Evolutionary conservation across 441 rosid species (phyloP).

Genomic region (Corymbia calophylla): DNA sequence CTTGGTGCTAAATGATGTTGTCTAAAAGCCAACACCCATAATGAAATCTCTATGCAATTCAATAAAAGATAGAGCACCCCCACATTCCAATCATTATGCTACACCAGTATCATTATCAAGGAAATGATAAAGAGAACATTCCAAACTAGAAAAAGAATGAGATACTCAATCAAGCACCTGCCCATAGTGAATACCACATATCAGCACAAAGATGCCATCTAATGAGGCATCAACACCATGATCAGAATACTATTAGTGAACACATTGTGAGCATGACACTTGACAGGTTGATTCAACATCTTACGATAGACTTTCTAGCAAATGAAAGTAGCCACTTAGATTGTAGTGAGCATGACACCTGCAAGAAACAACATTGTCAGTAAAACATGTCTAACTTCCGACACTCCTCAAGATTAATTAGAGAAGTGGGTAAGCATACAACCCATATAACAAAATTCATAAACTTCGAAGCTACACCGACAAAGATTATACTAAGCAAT

Average conservation of each 20-base stretch:
- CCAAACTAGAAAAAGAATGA: not conserved
- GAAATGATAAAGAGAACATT: not conserved
- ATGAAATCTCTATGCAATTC: too few relatives aligned
- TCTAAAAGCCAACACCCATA: too few relatives aligned
- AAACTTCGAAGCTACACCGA: accelerated
- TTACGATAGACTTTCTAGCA: not conserved
- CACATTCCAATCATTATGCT: not conserved
- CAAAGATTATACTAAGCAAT: not conserved
- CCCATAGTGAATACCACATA: not conserved
- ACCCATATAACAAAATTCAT: accelerated
- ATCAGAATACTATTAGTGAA: not conserved
- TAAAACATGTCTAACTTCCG: not conserved
- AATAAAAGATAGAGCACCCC: too few relatives aligned
- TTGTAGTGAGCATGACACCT: accelerated
- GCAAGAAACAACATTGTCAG: accelerated
- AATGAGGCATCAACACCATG: not conserved
- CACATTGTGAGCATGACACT: too few relatives aligned
- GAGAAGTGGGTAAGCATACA: accelerated
- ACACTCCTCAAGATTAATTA: not conserved
- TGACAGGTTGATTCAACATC: not conserved
- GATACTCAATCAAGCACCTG: not conserved
- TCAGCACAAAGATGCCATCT: accelerated
- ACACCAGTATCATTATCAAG: not conserved
- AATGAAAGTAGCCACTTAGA: not conserved
- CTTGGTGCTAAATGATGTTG: not conserved